Conservation (phyloP, 2,329 filamentous ascomycete genomes). For the Phyllosticta capitalensis region DNA sequence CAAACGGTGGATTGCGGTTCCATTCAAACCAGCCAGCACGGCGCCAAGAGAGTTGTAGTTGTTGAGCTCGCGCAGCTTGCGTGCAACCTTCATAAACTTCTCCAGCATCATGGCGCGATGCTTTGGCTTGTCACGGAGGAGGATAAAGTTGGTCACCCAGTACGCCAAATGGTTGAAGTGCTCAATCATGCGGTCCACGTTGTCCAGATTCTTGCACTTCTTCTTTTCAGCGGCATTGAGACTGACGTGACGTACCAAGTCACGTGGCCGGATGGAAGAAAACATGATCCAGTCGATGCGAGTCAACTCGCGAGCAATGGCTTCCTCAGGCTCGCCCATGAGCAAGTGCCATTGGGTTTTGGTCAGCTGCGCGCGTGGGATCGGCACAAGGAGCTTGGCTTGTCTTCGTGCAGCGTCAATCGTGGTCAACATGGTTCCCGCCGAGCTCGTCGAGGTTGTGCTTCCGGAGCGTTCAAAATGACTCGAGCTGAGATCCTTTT, state of each 20-base stretch:
- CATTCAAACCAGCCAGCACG: slow-evolving; percentile 84
- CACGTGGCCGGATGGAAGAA: slow-evolving; percentile 83
- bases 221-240: slow-evolving; percentile 62
- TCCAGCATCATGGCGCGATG: slow-evolving; percentile 85
- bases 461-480: slow-evolving; percentile 7
- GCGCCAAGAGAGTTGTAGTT: slow-evolving; percentile 98
- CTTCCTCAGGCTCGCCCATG: slow-evolving; percentile 76
- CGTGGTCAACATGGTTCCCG: slow-evolving; percentile 48
- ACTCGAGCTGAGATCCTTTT: not conserved
- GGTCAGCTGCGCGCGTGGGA: slow-evolving; percentile 58
- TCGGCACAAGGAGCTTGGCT: slow-evolving; percentile 61
- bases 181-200: slow-evolving; percentile 88
- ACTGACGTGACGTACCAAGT: slow-evolving; percentile 85
- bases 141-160: slow-evolving; percentile 45
- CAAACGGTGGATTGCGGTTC: slow-evolving; percentile 75
- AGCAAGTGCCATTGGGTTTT: slow-evolving; percentile 86
- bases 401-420: slow-evolving; percentile 75
- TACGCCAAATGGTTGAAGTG: slow-evolving; percentile 58
- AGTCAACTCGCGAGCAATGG: slow-evolving; percentile 84
- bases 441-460: slow-evolving; percentile 22
- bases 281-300: slow-evolving; percentile 98
- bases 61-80: slow-evolving; percentile 77
- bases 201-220: slow-evolving; percentile 65
- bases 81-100: slow-evolving; percentile 87
- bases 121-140: slow-evolving; percentile 91